Conservation (phyloP, 257 asterid species). For the Parsonsia alboflavescens region DNA sequence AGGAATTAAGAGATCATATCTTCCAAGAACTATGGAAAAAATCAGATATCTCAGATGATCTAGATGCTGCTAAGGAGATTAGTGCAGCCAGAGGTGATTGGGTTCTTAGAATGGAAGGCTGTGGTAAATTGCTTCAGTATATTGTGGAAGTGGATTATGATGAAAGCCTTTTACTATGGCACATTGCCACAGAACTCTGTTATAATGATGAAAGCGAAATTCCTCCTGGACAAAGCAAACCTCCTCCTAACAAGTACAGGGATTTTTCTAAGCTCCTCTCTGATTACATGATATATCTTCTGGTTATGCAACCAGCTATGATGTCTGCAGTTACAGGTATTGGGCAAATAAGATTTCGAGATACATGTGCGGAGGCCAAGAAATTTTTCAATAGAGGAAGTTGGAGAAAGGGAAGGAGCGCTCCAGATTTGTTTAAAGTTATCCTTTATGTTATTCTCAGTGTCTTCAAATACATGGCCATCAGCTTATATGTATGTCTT, state of each 20-base stretch:
- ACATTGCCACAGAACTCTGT: conserved; percentile 59
- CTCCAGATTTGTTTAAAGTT: conserved; percentile 9
- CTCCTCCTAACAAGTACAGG: not conserved
- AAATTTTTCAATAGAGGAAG: conserved; percentile 19
- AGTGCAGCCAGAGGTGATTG: conserved; percentile 46
- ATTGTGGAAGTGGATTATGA: conserved; percentile 36
- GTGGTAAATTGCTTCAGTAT: conserved; percentile 21
- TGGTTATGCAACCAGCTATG: conserved; percentile 53
- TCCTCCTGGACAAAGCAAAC: no score
- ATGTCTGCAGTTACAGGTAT: conserved; percentile 53
- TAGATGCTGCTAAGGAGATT: conserved; percentile 34
- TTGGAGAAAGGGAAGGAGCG: not conserved
- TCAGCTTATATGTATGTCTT: not conserved
- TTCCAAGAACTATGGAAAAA: conserved; percentile 30
- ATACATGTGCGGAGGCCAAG: conserved; percentile 46
- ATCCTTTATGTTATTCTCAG: conserved; percentile 12
- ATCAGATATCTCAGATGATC: conserved; percentile 30
- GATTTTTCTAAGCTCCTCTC: conserved; percentile 42
- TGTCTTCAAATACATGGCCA: conserved; percentile 9
- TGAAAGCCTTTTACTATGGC: conserved; percentile 48
- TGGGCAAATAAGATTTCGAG: conserved; percentile 46
- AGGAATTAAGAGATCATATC: conserved; percentile 29
- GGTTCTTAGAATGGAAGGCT: conserved; percentile 26
- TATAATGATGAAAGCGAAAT: conserved; percentile 19
- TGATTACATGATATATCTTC: conserved; percentile 52